Evolutionary conservation across 345 rosid genomes (phyloP), one percentile per base, ranked within the genome.

Genomic region (Atalantia buxifolia): DNA sequence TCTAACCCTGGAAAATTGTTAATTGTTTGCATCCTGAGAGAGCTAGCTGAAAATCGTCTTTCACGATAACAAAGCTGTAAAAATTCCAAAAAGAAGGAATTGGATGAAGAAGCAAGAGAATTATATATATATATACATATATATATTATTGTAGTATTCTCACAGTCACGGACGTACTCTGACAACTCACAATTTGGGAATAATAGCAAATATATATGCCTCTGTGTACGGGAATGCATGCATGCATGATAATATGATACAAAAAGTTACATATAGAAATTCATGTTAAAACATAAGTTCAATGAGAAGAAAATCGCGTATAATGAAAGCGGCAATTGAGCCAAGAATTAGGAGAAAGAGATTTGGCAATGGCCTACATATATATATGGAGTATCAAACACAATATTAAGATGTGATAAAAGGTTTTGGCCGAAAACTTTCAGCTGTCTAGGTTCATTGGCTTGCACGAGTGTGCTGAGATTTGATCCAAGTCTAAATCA

Each of bases 371-470:
- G 83, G 78, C 81, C 83, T 65, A 79, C 82, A 67, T 28, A 31
- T 45, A 13, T 13, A 3, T 3, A 67, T 7, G n/a, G 73, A 55
- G 65, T 76, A 77, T 72, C 76, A 74, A 79, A 57, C 77, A 77
- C 53, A 74, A 74, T 33, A 57, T 42, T 22, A 48, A 27, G 82
- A 82, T 70, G 69, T 31, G 70, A 69, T 68, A 45, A 55, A 70
- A 30, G 24, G 60, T 14, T 61, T 80, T 33, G 53, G 69, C 73
- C 57, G 42, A 42, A 42, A 72, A 72, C 81, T 67, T 77, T 70
- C 53, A 10, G 38, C 21, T 60, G 86, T 84, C 84, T 35, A 79
- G 78, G 76, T 83, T 75, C 84, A 83, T 75, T 77, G 82, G 50
- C 66, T 78, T 50, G 67, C 87, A 75, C 83, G 82, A 77, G 77